Conservation (phyloP, 83 land plant species). For the Picea abies region DNA sequence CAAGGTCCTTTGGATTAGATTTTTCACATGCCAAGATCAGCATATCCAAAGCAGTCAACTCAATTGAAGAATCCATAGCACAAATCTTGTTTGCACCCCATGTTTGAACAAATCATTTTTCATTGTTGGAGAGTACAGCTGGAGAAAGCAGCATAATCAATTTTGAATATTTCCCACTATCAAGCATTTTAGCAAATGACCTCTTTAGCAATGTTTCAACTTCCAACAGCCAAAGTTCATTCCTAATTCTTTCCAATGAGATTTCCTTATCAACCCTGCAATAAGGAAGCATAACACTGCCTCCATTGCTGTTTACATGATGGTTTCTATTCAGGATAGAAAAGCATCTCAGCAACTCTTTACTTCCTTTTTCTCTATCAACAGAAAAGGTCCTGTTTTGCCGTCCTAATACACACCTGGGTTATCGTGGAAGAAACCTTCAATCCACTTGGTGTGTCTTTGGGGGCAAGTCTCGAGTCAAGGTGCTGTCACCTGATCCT, state of each 20-base stretch:
- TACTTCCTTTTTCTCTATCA: slow-evolving; percentile 60
- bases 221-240: slow-evolving; percentile 64
- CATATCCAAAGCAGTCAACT: slow-evolving; percentile 67
- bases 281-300: slow-evolving; percentile 52
- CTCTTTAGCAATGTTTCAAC: slow-evolving; percentile 60
- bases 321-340: slow-evolving; percentile 39
- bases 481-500: too few relatives aligned
- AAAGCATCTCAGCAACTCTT: slow-evolving; percentile 60
- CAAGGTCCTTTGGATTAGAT: slow-evolving; percentile 37
- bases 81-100: slow-evolving; percentile 25
- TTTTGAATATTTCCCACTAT: slow-evolving; percentile 60
- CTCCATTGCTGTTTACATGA: slow-evolving; percentile 16
- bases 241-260: slow-evolving; percentile 59
- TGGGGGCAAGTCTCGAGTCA: too few relatives aligned
- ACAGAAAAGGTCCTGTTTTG: slow-evolving; percentile 56
- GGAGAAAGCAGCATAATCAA: slow-evolving; percentile 69
- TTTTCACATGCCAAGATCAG: slow-evolving; percentile 79
- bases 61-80: slow-evolving; percentile 46
- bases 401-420: too few relatives aligned
- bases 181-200: slow-evolving; percentile 61
- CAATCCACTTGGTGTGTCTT: too few relatives aligned
- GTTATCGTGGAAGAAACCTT: too few relatives aligned
- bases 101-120: slow-evolving; percentile 36
- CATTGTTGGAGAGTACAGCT: slow-evolving; percentile 49
- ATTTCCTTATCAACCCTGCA: slow-evolving; percentile 68